Conservation (phyloP, 805 yeast genomes). For the Saturnispora halmiae region DNA sequence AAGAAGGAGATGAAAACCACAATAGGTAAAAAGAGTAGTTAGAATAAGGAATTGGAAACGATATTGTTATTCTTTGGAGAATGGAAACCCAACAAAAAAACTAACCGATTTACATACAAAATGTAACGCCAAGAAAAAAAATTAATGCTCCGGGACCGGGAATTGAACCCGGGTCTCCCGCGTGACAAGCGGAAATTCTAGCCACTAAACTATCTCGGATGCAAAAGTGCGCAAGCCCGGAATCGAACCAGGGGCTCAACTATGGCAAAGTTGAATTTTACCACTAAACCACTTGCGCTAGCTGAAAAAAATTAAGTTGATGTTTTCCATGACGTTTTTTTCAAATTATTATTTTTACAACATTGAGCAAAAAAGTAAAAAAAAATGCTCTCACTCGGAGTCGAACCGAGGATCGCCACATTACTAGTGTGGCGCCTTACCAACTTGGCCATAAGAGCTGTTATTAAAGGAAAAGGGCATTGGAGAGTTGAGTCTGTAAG, state of each 20-base stretch:
- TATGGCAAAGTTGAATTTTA: slow-evolving; percentile 24
- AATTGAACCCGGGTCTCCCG: slow-evolving; percentile 36
- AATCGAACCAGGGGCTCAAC: slow-evolving; percentile 26
- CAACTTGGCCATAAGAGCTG: slow-evolving; percentile 19
- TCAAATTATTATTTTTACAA: too few relatives aligned
- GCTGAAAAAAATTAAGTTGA: background rate
- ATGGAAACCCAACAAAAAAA: background rate
- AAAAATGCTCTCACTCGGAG: slow-evolving; percentile 17
- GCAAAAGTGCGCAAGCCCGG: slow-evolving; percentile 22
- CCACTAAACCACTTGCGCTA: slow-evolving; percentile 25
- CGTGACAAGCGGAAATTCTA: slow-evolving; percentile 36
- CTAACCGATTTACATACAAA: background rate
- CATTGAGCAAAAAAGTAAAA: too few relatives aligned
- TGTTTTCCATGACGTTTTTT: background rate
- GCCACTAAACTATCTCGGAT: slow-evolving; percentile 35
- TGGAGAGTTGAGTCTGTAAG: too few relatives aligned
- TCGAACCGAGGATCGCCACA: slow-evolving; percentile 19
- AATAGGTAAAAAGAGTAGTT: too few relatives aligned
- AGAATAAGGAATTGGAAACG: too few relatives aligned
- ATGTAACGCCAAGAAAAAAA: slow-evolving; percentile 1
- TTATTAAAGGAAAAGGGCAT: too few relatives aligned
- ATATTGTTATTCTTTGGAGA: too few relatives aligned
- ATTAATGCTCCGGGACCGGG: slow-evolving; percentile 32
- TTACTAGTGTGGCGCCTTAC: slow-evolving; percentile 19
- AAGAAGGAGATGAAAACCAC: too few relatives aligned